These are phyloP conservation scores for Aspergillus sp. DNA, from an alignment of 2,329 filamentous ascomycete genomes.

Conservation along the genomic window DNA sequence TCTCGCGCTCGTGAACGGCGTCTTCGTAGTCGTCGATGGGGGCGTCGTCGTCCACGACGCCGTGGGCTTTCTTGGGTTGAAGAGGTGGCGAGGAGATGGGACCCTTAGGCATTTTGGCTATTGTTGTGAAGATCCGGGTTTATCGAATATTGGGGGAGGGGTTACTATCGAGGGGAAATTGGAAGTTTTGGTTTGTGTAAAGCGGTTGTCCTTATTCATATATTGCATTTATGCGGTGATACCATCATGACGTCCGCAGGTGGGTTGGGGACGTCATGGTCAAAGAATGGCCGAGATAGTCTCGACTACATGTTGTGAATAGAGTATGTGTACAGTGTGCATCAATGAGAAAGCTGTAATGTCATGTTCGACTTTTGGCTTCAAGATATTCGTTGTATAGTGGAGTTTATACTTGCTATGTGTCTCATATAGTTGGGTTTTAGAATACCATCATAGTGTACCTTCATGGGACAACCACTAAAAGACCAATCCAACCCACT, in stretches of 20 bases:
- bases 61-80: not conserved
- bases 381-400: not conserved
- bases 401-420: not conserved
- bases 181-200: not conserved
- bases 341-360: not conserved
- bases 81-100: not conserved
- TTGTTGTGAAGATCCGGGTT: not conserved
- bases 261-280: too few species aligned
- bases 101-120: not conserved
- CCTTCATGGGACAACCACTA: not conserved
- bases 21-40: conserved; percentile 10
- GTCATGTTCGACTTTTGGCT: not conserved
- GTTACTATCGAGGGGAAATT: too few species aligned
- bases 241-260: too few species aligned
- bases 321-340: not conserved
- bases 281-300: too few species aligned
- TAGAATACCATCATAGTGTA: not conserved
- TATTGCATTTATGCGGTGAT: not conserved
- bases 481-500: not conserved
- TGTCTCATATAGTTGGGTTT: not conserved
- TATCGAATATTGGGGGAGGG: not conserved
- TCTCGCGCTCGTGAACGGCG: conserved; percentile 8
- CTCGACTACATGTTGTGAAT: too few species aligned
- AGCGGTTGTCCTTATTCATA: not conserved
- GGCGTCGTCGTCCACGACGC: conserved; percentile 20